Base-by-base conservation (phyloP, 1,284 basidiomycete species). In the Irpex lacteus region DNA sequence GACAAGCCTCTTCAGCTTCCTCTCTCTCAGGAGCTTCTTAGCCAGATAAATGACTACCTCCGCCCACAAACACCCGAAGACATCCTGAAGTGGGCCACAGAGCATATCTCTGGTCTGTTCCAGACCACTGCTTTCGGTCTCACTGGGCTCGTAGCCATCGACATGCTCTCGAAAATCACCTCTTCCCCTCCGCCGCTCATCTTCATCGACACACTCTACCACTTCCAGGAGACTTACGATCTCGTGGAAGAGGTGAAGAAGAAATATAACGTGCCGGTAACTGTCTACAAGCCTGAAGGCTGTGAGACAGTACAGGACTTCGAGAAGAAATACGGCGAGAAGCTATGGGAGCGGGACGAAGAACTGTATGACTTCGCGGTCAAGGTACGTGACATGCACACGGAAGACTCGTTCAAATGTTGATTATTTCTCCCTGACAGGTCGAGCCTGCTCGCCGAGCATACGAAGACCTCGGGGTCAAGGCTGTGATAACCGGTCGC, bases 171-270 rank as follows among this genome's bases (percentile, higher is more conserved):
- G 53, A 93, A 93, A 75, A 82, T 96, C 66, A 84, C 86, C 6
- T 67, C 79, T 26, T 74, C 78, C 3, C 84, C 86, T 0, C 91
- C 91, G 0, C 88, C 90, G 1, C 82, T 92, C 18, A 95, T 98
- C 78, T 98, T 98, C 80, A 79, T 98, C 74, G 97, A 99, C 80
- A 98, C 97, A 0, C 84, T 99, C 8, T 96, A 98, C 76, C 98
- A 99, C 81, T 98, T 99, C 77, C 81, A 85, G 2, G 95, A 98
- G 80, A 99, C 97, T 4, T 87, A 97, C 69, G 88, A 91, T 67
- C 86, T 99, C 53, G 91, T 96, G 2, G 85, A 91, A 62, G 88
- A 89, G 40, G 92, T 95, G 9, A 88, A 91, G 71, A 78, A 83
- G 70, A 88, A 84, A 69, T 99, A 99, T 76, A 79, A 82, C 32